Base-by-base conservation (phyloP, 176 grass and related monocot genomes). In the Thalia dealbata region DNA sequence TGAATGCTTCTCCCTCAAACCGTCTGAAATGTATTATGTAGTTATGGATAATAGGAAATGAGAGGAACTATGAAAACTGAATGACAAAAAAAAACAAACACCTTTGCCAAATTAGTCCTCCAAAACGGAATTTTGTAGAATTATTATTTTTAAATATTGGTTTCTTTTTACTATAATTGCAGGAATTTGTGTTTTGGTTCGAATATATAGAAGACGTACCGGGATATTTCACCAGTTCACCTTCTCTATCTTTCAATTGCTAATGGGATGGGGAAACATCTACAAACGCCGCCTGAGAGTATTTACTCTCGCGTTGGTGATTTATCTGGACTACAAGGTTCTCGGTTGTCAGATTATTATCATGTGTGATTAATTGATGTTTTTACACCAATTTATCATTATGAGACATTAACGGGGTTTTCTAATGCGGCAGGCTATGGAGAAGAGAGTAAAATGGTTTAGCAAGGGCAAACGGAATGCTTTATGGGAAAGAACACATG, bases 281-380 rank as follows among this genome's bases (percentile, higher is more conserved):
- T 45, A 91, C 83, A 75, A 70, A 78, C 83, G 90, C 30, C 85
- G 95, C 43, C 72, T 99, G 73, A 91, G 84, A 76, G 85, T 99
- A 70, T 93, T 99, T 25, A 74, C 87, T 14, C 46, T 91, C 72
- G 90, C 87, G 25, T 25, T 99, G 45, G 50, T 91, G 56, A 83
- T 93, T 67, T 99, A 99, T 72, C 55, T 99, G 0, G 85, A 99
- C 74, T 99, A 99, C 56, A 99, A 99, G 87, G 95, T 96, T 11
- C 15, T 71, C 0, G 1, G 50, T 28, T 6, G 64, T 61, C 51
- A 60, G 52, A 75, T 63, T 42, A 75, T 46, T 42, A 13, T 10
- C n/a, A 61, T 75, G 13, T 18, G 13, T 19, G 7, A 22, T 38
- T 69, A 78, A 1, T 58, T 70, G 27, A 3, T 84, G 9, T 75